A percentile compares a stretch with the other conserved stretches of the same genome.
Evolutionary conservation across 495 filamentous ascomycete species (phyloP).

Genomic region (Neurospora sp.): DNA sequence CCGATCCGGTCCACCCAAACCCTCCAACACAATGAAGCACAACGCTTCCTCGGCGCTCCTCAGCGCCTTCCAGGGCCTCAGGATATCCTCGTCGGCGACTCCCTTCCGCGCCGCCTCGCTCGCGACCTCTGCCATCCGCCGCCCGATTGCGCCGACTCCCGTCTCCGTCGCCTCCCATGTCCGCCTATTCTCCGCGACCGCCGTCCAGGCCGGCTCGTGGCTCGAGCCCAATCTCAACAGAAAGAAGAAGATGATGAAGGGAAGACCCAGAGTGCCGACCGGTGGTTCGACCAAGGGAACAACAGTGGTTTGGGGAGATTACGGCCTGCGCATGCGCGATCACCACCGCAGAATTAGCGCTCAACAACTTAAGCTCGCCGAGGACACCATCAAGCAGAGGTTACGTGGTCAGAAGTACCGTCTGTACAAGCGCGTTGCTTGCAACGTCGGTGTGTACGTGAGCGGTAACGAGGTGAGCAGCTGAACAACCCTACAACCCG

Average conservation of each 20-base stretch:
- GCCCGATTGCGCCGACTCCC: constrained; percentile 1
- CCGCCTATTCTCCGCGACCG: constrained; percentile 66
- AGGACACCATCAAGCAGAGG: constrained; percentile 81
- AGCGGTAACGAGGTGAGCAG: constrained; percentile 75
- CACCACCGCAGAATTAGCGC: constrained; percentile 86
- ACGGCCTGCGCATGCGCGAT: constrained; percentile 85
- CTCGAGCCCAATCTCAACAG: constrained; percentile 67
- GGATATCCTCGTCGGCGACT: constrained; percentile 23
- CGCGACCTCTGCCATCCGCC: constrained; percentile 12
- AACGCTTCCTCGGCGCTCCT: constrained; percentile 28
- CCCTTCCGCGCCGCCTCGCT: constrained; percentile 19
- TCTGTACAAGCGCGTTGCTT: constrained; percentile 79
- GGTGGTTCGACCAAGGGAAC: constrained; percentile 87
- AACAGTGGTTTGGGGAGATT: constrained; percentile 93
- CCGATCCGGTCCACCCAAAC: background rate
- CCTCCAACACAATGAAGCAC: constrained; percentile 27
- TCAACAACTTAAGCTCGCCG: constrained; percentile 74
- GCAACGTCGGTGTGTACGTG: constrained; percentile 89
- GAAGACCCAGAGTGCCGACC: constrained; percentile 74
- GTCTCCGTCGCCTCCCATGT: constrained; percentile 17
- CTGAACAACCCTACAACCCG: background rate
- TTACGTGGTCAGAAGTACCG: constrained; percentile 87
- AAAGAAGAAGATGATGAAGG: constrained; percentile 80
- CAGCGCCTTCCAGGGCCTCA: constrained; percentile 32
- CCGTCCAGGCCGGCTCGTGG: constrained; percentile 55